Percentiles rank a stretch among this genome's conserved stretches.
Conservation (phyloP, 257 asterid genomes). For the Orobanche coerulescens region DNA sequence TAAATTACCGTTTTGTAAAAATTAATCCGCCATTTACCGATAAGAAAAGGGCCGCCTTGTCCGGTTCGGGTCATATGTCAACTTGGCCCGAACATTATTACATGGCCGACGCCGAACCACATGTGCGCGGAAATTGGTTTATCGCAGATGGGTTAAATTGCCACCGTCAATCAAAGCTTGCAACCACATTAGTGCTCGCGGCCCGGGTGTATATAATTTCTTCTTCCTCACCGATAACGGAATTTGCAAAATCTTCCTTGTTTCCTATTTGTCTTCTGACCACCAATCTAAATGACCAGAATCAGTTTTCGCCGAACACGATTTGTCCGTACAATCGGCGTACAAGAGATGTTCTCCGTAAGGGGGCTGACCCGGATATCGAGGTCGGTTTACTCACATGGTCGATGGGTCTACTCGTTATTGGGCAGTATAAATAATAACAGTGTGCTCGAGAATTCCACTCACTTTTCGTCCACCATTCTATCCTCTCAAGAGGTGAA, state of each 20-base stretch:
- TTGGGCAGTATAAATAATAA: background rate
- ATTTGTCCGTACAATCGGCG: constrained; percentile 1
- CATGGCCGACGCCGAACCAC: constrained; percentile 29
- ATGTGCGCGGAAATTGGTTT: background rate
- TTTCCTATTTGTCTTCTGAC: background rate
- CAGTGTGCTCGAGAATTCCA: constrained; percentile 28
- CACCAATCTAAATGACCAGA: constrained; percentile 8
- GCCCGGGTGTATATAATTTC: constrained; percentile 14
- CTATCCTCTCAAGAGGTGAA: constrained; percentile 47
- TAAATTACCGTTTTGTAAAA: too few species aligned
- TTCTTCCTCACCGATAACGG: constrained; percentile 16
- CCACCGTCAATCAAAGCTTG: constrained; percentile 17
- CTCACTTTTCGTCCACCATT: constrained; percentile 27
- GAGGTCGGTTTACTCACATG: constrained; percentile 37
- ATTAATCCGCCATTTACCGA: too few species aligned
- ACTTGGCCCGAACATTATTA: background rate
- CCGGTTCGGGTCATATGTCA: background rate
- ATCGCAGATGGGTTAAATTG: constrained; percentile 6
- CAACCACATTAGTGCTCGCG: constrained; percentile 15
- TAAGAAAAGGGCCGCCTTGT: background rate
- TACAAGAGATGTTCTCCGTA: constrained; percentile 29
- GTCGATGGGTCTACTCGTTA: constrained; percentile 29
- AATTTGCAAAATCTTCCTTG: background rate
- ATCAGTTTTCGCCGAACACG: background rate
- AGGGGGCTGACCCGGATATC: constrained; percentile 42